A percentile compares a stretch with the other conserved stretches of the same genome.
Conservation (phyloP, 2,329 filamentous ascomycete genomes). For the Fusarium pininemorale region DNA sequence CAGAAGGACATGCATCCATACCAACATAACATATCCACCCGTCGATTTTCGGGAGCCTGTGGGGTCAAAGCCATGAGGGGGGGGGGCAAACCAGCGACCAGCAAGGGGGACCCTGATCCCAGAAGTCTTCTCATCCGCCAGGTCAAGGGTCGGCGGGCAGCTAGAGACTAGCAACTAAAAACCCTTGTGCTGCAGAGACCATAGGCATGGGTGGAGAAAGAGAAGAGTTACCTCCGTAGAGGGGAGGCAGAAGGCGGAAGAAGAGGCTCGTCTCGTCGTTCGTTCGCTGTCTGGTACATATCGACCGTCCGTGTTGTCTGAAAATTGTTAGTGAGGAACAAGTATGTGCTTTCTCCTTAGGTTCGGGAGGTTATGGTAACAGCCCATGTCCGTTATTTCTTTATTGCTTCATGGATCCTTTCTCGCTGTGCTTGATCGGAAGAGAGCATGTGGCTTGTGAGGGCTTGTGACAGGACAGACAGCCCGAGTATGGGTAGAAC, state of each 20-base stretch:
- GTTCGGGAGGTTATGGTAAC: slow-evolving; percentile 19
- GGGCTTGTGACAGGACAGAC: slow-evolving; percentile 26
- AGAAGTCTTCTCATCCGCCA: slow-evolving; percentile 28
- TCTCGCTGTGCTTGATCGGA: slow-evolving; percentile 8
- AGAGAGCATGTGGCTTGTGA: slow-evolving; percentile 32
- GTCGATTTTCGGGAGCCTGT: slow-evolving; percentile 36
- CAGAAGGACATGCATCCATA: slow-evolving; percentile 34
- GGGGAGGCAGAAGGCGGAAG: slow-evolving; percentile 13
- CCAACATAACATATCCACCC: slow-evolving; percentile 17
- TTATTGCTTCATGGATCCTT: neutral
- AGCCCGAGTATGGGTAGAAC: neutral
- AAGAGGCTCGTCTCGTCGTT: slow-evolving; percentile 22
- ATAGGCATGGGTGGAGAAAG: slow-evolving; percentile 17
- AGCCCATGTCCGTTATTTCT: slow-evolving; percentile 5
- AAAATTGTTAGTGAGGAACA: slow-evolving; percentile 44
- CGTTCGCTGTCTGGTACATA: neutral
- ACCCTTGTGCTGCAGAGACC: slow-evolving; percentile 12
- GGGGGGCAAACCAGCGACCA: slow-evolving; percentile 21
- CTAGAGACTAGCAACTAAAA: slow-evolving; percentile 14
- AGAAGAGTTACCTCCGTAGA: neutral
- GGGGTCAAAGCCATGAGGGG: slow-evolving; percentile 31
- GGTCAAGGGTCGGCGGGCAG: slow-evolving; percentile 30
- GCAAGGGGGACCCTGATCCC: slow-evolving; percentile 29
- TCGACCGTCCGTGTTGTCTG: neutral
- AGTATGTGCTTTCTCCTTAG: slow-evolving; percentile 16